Percentiles rank a stretch among this genome's conserved stretches.
phyloP scores from a whole-genome alignment of 495 filamentous ascomycete species.

The Talaromyces liani region DNA sequence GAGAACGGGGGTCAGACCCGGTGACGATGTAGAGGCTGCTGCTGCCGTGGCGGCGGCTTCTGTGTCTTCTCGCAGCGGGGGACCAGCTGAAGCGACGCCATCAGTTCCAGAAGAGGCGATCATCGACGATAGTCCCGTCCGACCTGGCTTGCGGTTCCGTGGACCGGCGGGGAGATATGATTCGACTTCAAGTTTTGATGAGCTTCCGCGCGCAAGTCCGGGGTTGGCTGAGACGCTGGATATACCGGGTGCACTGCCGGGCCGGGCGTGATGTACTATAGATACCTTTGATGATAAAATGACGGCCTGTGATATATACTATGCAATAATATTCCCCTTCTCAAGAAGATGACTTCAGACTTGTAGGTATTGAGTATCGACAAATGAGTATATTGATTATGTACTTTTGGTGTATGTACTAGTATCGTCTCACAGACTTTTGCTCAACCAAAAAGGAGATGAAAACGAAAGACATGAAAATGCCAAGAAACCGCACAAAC shows the following conservation, averaged over 20 bases:
- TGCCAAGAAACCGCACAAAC: not conserved
- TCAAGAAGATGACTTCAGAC: too few relatives aligned
- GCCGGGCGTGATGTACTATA: slow-evolving; percentile 1
- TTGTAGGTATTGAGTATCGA: not conserved
- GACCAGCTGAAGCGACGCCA: slow-evolving; percentile 13
- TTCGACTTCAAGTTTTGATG: not conserved
- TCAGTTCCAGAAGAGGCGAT: not conserved
- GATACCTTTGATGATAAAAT: not conserved
- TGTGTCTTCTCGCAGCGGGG: slow-evolving; percentile 13
- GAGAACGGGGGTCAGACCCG: slow-evolving; percentile 35
- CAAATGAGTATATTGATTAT: not conserved
- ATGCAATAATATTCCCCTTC: too few relatives aligned
- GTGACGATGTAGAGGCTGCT: slow-evolving; percentile 37
- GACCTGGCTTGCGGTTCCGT: not conserved
- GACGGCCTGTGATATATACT: not conserved
- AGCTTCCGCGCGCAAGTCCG: not conserved
- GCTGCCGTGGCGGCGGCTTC: slow-evolving; percentile 31
- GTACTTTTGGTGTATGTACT: not conserved
- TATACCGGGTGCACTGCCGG: not conserved
- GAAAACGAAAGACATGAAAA: not conserved
- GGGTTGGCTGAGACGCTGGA: not conserved
- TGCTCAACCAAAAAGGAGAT: not conserved
- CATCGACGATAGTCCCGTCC: not conserved
- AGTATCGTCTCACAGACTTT: not conserved
- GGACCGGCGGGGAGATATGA: not conserved